Evolutionary conservation across 805 yeast species (phyloP), one percentile per base, ranked within the genome.

Genomic region (Nakazawaea pomicola): DNA sequence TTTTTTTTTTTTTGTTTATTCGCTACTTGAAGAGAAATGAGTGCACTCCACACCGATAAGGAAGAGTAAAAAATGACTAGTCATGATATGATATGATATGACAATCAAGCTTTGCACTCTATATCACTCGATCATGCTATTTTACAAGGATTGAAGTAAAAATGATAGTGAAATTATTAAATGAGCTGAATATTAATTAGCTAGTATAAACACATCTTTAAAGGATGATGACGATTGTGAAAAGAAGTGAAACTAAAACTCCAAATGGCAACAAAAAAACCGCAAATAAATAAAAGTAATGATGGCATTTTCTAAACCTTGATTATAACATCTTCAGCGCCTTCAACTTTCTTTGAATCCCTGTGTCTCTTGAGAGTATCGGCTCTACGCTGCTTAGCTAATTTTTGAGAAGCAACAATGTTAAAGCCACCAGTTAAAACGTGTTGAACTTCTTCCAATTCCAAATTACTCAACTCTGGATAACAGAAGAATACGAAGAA

Each of bases 391-490:
- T 36, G 30, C 45, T 70, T 67, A 29, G 84, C 83, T 49, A 81
- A 55, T 37, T 62, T 65, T 47, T 72, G 60, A 1, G 86, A 77
- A 32, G 75, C 76, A 53, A 77, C 80, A 49, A 93, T 86, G 52
- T 86, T 84, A 70, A 91, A 91, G 1, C 98, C 98, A 46, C 81
- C 84, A 29, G 81, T 70, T 49, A 91, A 72, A 15, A 91, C 71
- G 40, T 76, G 73, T 53, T 90, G 95, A 36, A 95, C 86, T 64
- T 91, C 97, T 61, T 93, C 99, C 45, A 91, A 70, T 53, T 86
- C 89, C 56, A 91, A 73, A 35, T 93, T 93, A 2, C 95, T 78
- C 33, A 95, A 77, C 64, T 91, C 99, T 21, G 98, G 98, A 54
- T 89, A 86, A 55, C 88, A 79, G 73, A 89, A 83, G 65, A 67